Evolutionary conservation across 306 rosid genomes (phyloP).

Genomic region (Argentina anserina): DNA sequence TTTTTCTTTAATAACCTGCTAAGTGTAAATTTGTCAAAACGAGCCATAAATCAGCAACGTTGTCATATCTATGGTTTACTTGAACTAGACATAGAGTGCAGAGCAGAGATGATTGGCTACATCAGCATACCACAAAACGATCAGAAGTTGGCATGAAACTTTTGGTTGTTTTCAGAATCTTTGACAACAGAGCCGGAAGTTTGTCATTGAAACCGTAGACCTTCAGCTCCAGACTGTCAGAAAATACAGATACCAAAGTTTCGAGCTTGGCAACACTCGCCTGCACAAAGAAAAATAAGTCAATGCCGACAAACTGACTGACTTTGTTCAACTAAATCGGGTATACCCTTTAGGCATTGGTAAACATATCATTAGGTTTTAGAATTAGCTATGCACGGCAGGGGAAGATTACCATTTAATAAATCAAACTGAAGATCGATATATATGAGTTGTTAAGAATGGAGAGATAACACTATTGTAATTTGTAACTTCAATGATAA

Average conservation of each 20-base stretch:
- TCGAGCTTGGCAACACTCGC: conserved; percentile 91
- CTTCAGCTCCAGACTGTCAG: conserved; percentile 86
- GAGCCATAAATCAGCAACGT: conserved; percentile 22
- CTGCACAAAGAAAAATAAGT: conserved; percentile 39
- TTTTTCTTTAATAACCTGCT: conserved; percentile 81
- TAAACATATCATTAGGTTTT: neutral
- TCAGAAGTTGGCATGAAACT: conserved; percentile 67
- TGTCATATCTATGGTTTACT: neutral
- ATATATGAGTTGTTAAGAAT: neutral
- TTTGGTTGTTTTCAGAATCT: conserved; percentile 56
- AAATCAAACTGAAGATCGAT: neutral
- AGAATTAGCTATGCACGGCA: neutral
- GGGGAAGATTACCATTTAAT: neutral
- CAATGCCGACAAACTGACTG: neutral
- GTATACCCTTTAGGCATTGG: neutral
- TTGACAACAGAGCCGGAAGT: conserved; percentile 73
- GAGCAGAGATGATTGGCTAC: conserved; percentile 11
- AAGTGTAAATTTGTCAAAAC: conserved; percentile 28
- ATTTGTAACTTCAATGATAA: neutral
- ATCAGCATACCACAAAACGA: conserved; percentile 58
- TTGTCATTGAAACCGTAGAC: conserved; percentile 86
- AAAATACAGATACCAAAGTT: conserved; percentile 67
- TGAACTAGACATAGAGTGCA: neutral
- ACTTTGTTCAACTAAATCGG: neutral
- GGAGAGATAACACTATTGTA: neutral